Conservation (phyloP, 2,329 filamentous ascomycete species). For the Aspergillus caelatus region DNA sequence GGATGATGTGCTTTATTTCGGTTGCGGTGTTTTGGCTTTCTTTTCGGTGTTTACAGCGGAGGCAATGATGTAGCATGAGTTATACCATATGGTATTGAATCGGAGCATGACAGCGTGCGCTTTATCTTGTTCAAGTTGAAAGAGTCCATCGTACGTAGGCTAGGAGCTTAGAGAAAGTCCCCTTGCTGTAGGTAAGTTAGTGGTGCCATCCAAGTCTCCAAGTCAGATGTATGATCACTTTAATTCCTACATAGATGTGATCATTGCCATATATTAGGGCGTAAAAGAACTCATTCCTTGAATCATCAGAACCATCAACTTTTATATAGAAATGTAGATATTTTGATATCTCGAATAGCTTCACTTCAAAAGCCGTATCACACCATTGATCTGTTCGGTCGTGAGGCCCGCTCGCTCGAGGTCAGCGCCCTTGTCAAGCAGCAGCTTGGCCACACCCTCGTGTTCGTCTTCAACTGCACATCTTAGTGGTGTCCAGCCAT, state of each 20-base stretch:
- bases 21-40: neutral
- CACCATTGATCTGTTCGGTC: neutral
- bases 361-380: neutral
- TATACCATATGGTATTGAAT: neutral
- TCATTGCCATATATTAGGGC: neutral
- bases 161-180: too few species aligned
- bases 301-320: neutral
- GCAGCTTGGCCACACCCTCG: neutral
- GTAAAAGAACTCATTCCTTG: neutral
- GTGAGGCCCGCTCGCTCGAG: neutral
- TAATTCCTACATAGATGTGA: neutral
- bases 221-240: neutral
- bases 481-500: neutral
- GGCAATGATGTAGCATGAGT: neutral
- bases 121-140: neutral
- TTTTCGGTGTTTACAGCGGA: neutral
- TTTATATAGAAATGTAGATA: neutral
- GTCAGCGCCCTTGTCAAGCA: neutral
- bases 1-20: neutral
- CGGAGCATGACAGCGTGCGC: neutral
- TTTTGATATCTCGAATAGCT: neutral
- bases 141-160: neutral
- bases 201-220: too few species aligned
- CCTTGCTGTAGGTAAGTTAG: too few species aligned
- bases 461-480: neutral